Base-by-base conservation (phyloP, 2,329 filamentous ascomycete species). In the Arthrobotrys entomopaga region DNA sequence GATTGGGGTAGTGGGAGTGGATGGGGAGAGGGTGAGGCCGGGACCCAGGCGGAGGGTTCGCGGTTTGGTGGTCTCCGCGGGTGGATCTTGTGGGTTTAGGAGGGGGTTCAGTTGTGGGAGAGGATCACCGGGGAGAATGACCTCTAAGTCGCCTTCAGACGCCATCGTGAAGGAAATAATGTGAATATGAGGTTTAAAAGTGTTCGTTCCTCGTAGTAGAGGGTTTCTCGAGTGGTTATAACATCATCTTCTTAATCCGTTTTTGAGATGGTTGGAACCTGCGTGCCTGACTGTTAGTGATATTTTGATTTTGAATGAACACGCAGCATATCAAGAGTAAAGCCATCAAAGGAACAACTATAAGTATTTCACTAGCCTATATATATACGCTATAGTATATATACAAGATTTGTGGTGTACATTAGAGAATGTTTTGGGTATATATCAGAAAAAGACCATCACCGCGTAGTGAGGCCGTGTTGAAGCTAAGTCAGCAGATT, bases 401-500 rank as follows among this genome's bases (percentile, higher is more conserved):
- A n/a, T n/a, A n/a, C n/a, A n/a, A n/a, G n/a, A n/a, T n/a, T n/a
- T n/a, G n/a, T n/a, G n/a, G n/a, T n/a, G n/a, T n/a, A n/a, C n/a
- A 7, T n/a, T 26, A 48, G 40, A 15, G 24, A 43, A n/a, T n/a
- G n/a, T n/a, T n/a, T n/a, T n/a, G n/a, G n/a, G 34, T 43, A 15
- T 43, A 50, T 60, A 56, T 73, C 69, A 73, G 69, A 66, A 56
- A 66, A 61, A 61, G 69, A 65, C 69, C 69, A 24, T 73, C 60
- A 73, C 67, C 60, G 67, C 67, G 67, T 59, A 72, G 67, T 72
- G 67, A 66, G 69, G 69, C 69, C 69, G 53, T 42, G 20, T 56
- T 61, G 69, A 57, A 75, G 70, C 70, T 74, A 75, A 60, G 70
- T 75, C 70, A 63, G 70, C 70, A 75, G 63, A 67, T 63, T 49